Evolutionary conservation across 192 early-diverging fungal species (phyloP), one percentile per base, ranked within the genome.

Genomic region (Backusella tuberculispora): DNA sequence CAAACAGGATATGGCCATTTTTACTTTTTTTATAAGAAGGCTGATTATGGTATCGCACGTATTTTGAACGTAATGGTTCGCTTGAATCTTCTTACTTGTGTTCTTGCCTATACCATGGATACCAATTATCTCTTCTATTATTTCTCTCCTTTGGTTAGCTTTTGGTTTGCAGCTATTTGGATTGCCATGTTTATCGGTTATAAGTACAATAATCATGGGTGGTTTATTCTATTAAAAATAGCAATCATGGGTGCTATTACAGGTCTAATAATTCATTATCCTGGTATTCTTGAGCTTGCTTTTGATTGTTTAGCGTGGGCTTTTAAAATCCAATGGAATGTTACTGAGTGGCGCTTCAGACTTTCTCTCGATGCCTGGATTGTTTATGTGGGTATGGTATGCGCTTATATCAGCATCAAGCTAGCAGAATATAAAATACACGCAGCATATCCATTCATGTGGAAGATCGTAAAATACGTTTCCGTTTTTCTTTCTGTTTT

Each of bases 1-100:
- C 91, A 92, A 90, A 93, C 93, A 0, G 93, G 93, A 41, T 95
- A 92, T 76, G 93, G 93, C 1, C 93, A 95, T 73, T 92, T 90
- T 72, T 82, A 82, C 43, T 95, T 85, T 74, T 93, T 91, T 60
- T 89, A 88, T 77, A 86, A 83, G 70, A 95, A 92, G 78, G 83
- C 73, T 34, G 90, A 92, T 74, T 95, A 85, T 80, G 83, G 89
- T 4, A 76, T 92, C 69, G 67, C 72, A 4, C 89, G 93, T n/a
- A 79, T 93, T 14, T 82, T 89, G 3, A 82, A 80, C 14, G 87
- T 92, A 29, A 76, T 95, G 41, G 76, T 90, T 37, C 84, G 93
- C 5, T 76, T 92, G 9, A 95, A 95, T 71, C 66, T 95, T 38
- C 82, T 95, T 21, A 89, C 90, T 9, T 78, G 89, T 13, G 76